Percentiles rank a stretch among this genome's conserved stretches.
phyloP scores from a whole-genome alignment of 371 early-diverging fungal genomes.

The Mycotypha africana region DNA sequence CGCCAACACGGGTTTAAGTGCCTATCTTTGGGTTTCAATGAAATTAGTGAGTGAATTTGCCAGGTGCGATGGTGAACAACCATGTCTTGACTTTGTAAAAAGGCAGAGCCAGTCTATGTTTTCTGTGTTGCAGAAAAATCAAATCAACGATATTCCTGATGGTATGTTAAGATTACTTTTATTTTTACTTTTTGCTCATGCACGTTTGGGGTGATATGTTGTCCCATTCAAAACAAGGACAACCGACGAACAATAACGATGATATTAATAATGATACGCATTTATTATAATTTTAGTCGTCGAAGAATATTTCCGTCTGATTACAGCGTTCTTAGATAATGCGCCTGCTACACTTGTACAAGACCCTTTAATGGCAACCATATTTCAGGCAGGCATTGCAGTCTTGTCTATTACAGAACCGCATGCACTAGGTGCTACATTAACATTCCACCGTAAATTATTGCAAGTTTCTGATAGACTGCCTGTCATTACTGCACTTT shows the following conservation, averaged over 20 bases:
- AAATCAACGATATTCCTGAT: constrained; percentile 62
- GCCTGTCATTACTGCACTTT: constrained; percentile 16
- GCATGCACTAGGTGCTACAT: constrained; percentile 55
- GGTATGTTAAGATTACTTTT: constrained; percentile 23
- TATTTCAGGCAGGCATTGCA: constrained; percentile 61
- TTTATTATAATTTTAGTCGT: constrained; percentile 32
- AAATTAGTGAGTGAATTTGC: constrained; percentile 35
- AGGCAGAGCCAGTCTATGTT: constrained; percentile 9
- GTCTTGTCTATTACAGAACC: constrained; percentile 57
- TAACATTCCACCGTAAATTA: constrained; percentile 40
- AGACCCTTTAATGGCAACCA: constrained; percentile 27
- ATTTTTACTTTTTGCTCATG: too few species aligned
- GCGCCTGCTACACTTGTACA: constrained; percentile 53
- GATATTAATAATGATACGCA: too few species aligned
- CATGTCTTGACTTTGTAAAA: constrained; percentile 12
- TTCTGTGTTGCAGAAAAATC: constrained; percentile 3
- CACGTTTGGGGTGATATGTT: too few species aligned
- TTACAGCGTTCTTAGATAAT: constrained; percentile 46
- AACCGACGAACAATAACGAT: too few species aligned
- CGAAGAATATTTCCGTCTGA: constrained; percentile 66
- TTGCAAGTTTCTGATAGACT: constrained; percentile 6
- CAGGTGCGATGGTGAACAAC: background rate
- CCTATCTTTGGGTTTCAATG: constrained; percentile 75
- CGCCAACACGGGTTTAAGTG: constrained; percentile 54
- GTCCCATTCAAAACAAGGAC: too few species aligned